phyloP scores from a whole-genome alignment of 1,284 basidiomycete species.

The Cutaneotrichosporon cutaneum region DNA sequence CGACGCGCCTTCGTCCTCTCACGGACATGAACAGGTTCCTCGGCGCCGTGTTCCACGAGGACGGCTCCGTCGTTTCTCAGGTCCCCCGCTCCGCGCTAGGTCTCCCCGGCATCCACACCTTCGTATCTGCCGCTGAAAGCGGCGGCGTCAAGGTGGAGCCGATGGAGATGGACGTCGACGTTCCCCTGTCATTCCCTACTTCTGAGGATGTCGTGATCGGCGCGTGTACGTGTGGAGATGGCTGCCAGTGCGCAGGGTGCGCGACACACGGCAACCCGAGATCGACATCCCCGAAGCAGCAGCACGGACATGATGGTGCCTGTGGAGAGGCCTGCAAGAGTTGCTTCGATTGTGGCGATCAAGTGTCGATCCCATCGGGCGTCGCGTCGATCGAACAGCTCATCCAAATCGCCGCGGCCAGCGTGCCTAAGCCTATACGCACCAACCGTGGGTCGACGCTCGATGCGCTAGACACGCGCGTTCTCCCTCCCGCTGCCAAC shows the following conservation, averaged over 20 bases:
- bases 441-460: slow-evolving; percentile 19
- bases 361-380: slow-evolving; percentile 47
- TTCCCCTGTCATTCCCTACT: slow-evolving; percentile 44
- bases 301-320: slow-evolving; percentile 26
- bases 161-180: slow-evolving; percentile 39
- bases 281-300: slow-evolving; percentile 17
- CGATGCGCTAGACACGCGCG: slow-evolving; percentile 42
- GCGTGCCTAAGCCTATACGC: slow-evolving; percentile 37
- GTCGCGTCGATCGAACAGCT: slow-evolving; percentile 50
- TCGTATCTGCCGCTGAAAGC: slow-evolving; percentile 39
- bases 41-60: slow-evolving; percentile 44
- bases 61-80: slow-evolving; percentile 36
- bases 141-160: slow-evolving; percentile 39
- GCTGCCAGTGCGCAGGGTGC: slow-evolving; percentile 52
- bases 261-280: slow-evolving; percentile 41
- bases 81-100: slow-evolving; percentile 46
- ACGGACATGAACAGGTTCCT: slow-evolving; percentile 45
- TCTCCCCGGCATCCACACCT: slow-evolving; percentile 44
- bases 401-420: slow-evolving; percentile 45
- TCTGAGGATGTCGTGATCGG: slow-evolving; percentile 46
- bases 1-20: slow-evolving; percentile 34
- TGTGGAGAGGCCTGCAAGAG: slow-evolving; percentile 45
- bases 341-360: slow-evolving; percentile 46
- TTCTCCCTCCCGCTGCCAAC: slow-evolving; percentile 40
- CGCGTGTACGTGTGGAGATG: slow-evolving; percentile 52